Conservation (phyloP, 2,329 filamentous ascomycete genomes). For the Neophaeococcomyces mojaviensis region DNA sequence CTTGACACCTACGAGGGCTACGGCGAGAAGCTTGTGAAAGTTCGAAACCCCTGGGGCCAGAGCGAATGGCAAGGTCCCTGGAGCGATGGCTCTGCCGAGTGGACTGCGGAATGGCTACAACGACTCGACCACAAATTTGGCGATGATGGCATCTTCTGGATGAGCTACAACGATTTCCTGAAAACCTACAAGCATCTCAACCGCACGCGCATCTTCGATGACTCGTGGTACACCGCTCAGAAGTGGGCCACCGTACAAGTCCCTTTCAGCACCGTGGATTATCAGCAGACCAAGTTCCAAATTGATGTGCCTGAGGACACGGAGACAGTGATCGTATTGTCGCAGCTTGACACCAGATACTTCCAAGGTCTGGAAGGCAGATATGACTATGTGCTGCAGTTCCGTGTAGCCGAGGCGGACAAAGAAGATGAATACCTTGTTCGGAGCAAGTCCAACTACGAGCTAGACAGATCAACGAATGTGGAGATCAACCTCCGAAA, state of each 20-base stretch:
- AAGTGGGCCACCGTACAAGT: conserved; percentile 55
- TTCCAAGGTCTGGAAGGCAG: conserved; percentile 51
- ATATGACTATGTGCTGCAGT: conserved; percentile 51
- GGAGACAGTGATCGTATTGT: conserved; percentile 51
- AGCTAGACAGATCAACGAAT: conserved; percentile 67
- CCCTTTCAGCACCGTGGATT: conserved; percentile 51
- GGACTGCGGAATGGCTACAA: conserved; percentile 71
- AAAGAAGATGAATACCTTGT: conserved; percentile 55
- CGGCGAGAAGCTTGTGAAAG: conserved; percentile 52
- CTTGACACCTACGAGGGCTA: conserved; percentile 55
- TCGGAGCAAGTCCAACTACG: conserved; percentile 48
- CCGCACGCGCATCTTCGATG: conserved; percentile 52
- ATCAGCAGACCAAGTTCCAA: conserved; percentile 53
- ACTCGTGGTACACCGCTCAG: conserved; percentile 54
- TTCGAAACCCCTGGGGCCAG: conserved; percentile 71
- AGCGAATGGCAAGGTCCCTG: conserved; percentile 75
- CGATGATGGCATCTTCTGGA: conserved; percentile 64
- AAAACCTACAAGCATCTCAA: conserved; percentile 54
- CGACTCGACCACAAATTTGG: conserved; percentile 67
- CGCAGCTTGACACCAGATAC: conserved; percentile 55
- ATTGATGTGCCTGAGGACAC: conserved; percentile 46
- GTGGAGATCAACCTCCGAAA: conserved; percentile 68
- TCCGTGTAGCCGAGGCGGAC: conserved; percentile 43
- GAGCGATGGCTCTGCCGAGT: conserved; percentile 76
- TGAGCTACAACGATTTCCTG: conserved; percentile 52